Conservation (phyloP, 192 early-diverging fungal species). For the Backusella australiensis region DNA sequence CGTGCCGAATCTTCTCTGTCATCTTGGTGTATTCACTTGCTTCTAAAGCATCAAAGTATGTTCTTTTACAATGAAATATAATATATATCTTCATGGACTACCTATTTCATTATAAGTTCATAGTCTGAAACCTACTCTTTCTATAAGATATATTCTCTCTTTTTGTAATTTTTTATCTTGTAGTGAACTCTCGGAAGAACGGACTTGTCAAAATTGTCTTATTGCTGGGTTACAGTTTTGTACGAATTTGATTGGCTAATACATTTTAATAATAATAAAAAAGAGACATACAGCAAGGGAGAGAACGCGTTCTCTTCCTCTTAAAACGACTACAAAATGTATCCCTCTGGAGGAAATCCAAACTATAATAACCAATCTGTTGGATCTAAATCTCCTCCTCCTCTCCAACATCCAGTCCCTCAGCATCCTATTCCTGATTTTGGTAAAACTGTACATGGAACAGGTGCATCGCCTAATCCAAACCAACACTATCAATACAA, state of each 20-base stretch:
- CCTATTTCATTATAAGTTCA: too few relatives aligned
- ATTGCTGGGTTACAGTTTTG: not conserved
- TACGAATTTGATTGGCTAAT: not conserved
- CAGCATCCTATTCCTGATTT: slow-evolving; percentile 57
- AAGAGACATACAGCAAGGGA: not conserved
- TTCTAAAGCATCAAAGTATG: too few relatives aligned
- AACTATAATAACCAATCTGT: slow-evolving; percentile 9
- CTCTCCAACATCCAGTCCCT: slow-evolving; percentile 59
- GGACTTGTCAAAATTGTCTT: not conserved
- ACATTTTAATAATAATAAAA: not conserved
- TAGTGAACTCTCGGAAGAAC: not conserved
- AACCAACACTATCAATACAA: slow-evolving; percentile 25
- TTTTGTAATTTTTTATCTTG: too few relatives aligned
- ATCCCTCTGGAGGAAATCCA: slow-evolving; percentile 16
- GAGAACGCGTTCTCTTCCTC: not conserved
- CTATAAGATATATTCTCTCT: too few relatives aligned
- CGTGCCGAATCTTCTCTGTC: too few relatives aligned
- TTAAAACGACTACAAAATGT: slow-evolving; percentile 4
- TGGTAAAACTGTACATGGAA: slow-evolving; percentile 32
- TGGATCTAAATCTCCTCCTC: slow-evolving; percentile 49
- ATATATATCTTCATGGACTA: too few relatives aligned
- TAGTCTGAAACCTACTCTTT: too few relatives aligned
- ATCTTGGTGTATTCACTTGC: too few relatives aligned
- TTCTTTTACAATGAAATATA: too few relatives aligned
- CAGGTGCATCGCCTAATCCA: slow-evolving; percentile 46